Evolutionary conservation across 2,329 filamentous ascomycete species (phyloP).

Genomic region (Verticillium tricorpus): DNA sequence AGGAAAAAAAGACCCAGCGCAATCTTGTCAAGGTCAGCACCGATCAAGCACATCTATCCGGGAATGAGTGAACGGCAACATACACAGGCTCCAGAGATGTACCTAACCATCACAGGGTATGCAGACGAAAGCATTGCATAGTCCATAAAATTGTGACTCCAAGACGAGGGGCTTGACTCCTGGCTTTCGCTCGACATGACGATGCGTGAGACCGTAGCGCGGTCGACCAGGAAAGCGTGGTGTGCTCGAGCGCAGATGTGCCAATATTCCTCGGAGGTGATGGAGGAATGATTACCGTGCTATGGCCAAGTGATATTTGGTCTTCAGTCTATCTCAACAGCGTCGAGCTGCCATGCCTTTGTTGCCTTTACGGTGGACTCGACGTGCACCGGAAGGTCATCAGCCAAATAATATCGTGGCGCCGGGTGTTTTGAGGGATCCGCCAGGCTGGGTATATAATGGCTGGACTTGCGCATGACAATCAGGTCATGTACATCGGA

Average conservation of each 20-base stretch:
- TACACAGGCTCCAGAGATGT: conserved; percentile 34
- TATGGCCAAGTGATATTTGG: neutral
- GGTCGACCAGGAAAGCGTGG: neutral
- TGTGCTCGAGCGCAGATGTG: neutral
- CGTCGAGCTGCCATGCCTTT: neutral
- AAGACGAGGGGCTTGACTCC: conserved; percentile 3
- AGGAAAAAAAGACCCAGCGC: conserved; percentile 40
- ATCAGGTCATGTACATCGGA: too few relatives aligned
- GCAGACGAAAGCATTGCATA: conserved; percentile 7
- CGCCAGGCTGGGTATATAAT: too few relatives aligned
- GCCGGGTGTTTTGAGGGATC: neutral
- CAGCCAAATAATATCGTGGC: neutral
- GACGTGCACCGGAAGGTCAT: neutral
- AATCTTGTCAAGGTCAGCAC: conserved; percentile 23
- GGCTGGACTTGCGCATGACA: too few relatives aligned
- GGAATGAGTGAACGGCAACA: conserved; percentile 9
- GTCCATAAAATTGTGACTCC: conserved; percentile 11
- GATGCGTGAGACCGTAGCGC: neutral
- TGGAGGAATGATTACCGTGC: neutral
- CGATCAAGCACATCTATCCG: neutral
- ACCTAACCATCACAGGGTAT: conserved; percentile 27
- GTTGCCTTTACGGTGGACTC: neutral
- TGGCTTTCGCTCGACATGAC: conserved; percentile 19
- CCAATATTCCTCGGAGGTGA: neutral
- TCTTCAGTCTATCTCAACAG: neutral